Conservation (phyloP, 192 early-diverging fungal genomes). For the Gigaspora rosea region DNA sequence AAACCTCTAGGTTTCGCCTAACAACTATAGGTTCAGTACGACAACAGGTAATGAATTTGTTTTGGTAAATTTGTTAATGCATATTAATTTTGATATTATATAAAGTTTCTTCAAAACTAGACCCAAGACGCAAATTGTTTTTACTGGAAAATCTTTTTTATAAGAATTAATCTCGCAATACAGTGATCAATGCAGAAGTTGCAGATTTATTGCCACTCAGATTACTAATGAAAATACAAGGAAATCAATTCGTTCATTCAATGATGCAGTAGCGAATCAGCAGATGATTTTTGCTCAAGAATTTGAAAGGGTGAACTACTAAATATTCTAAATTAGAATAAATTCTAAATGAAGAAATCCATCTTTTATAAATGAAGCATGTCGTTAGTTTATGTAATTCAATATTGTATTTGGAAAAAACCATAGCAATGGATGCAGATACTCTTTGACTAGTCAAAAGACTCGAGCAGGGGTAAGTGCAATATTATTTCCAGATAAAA, state of each 20-base stretch:
- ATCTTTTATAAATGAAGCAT: conserved; percentile 11
- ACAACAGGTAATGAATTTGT: not conserved
- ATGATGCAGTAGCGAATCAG: conserved; percentile 6
- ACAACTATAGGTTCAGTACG: no score
- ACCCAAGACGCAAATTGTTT: conserved; percentile 6
- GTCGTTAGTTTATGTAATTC: conserved; percentile 20
- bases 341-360: not conserved
- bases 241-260: conserved; percentile 1
- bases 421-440: conserved; percentile 23
- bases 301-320: conserved; percentile 16
- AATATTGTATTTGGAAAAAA: conserved; percentile 26
- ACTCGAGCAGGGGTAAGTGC: not conserved
- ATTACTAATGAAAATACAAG: not conserved
- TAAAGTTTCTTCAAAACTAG: conserved; percentile 18
- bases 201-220: not conserved
- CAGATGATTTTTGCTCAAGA: conserved; percentile 31
- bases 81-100: no score
- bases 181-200: conserved; percentile 4
- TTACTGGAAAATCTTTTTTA: not conserved
- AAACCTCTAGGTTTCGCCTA: no score
- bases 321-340: not conserved
- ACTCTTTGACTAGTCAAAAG: conserved; percentile 18
- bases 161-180: conserved; percentile 10
- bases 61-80: not conserved
- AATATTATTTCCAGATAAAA: not conserved